A percentile compares a stretch with the other conserved stretches of the same genome.
phyloP scores from a whole-genome alignment of 202 grass and related monocot genomes.

The Setaria italica region DNA sequence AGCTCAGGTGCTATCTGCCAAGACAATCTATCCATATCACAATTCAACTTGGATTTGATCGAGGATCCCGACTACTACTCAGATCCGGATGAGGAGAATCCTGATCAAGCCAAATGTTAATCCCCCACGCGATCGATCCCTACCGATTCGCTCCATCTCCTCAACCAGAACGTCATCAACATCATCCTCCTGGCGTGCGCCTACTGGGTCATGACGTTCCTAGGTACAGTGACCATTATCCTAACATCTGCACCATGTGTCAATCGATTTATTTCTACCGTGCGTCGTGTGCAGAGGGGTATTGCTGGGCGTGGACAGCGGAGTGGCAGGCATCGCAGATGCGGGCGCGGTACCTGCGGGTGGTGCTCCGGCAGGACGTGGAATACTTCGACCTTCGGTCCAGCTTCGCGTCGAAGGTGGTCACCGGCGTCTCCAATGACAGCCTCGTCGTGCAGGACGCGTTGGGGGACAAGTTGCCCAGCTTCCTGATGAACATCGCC shows the following conservation, averaged over 20 bases:
- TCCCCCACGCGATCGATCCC: too few species aligned
- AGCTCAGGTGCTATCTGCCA: too few species aligned
- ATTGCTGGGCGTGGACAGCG: slow-evolving; percentile 79
- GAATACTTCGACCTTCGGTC: slow-evolving; percentile 84
- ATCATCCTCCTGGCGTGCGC: slow-evolving; percentile 64
- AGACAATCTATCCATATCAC: too few species aligned
- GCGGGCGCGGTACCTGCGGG: slow-evolving; percentile 68
- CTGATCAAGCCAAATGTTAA: neutral
- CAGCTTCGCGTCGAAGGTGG: slow-evolving; percentile 63
- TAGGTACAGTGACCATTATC: slow-evolving; percentile 27
- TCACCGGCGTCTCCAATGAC: slow-evolving; percentile 80
- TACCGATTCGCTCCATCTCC: neutral
- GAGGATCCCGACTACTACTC: too few species aligned
- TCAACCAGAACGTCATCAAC: slow-evolving; percentile 55
- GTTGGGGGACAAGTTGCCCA: slow-evolving; percentile 76
- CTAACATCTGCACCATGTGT: too few species aligned
- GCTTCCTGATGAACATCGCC: slow-evolving; percentile 67
- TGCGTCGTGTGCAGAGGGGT: slow-evolving; percentile 58
- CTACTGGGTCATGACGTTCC: slow-evolving; percentile 64
- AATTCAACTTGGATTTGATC: too few species aligned
- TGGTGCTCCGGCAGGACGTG: slow-evolving; percentile 79
- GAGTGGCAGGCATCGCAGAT: slow-evolving; percentile 84
- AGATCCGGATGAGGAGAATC: too few species aligned
- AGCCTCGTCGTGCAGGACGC: slow-evolving; percentile 78
- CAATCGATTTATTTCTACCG: too few species aligned